Conservation (phyloP, 805 yeast genomes). For the Clavispora vitiphila region DNA sequence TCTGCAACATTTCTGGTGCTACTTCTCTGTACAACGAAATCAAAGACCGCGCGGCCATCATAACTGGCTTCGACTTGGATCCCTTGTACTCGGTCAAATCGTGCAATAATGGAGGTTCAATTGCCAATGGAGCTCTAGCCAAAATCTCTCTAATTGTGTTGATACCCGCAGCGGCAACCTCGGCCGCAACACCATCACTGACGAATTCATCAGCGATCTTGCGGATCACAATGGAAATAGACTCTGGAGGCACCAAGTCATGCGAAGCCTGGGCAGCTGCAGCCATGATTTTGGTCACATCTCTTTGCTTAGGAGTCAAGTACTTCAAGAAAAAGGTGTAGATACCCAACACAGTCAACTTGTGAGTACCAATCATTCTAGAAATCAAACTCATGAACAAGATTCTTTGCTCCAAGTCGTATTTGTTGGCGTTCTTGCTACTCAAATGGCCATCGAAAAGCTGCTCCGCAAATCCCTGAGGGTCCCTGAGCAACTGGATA, state of each 20-base stretch:
- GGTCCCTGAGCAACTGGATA: slow-evolving; percentile 88
- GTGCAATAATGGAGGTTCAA: slow-evolving; percentile 80
- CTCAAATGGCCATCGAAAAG: slow-evolving; percentile 69
- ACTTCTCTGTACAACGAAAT: slow-evolving; percentile 85
- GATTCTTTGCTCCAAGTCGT: slow-evolving; percentile 84
- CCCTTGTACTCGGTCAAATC: slow-evolving; percentile 89
- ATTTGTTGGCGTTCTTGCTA: slow-evolving; percentile 62
- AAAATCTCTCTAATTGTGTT: slow-evolving; percentile 92
- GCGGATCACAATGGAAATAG: slow-evolving; percentile 70
- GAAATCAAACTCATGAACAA: slow-evolving; percentile 83
- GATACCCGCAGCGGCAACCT: slow-evolving; percentile 97
- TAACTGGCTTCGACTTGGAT: slow-evolving; percentile 89
- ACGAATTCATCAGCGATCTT: slow-evolving; percentile 97
- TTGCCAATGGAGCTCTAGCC: slow-evolving; percentile 90
- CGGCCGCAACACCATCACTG: slow-evolving; percentile 96
- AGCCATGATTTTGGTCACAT: slow-evolving; percentile 95
- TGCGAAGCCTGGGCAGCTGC: slow-evolving; percentile 96
- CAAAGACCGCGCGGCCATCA: slow-evolving; percentile 89
- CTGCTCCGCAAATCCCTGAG: slow-evolving; percentile 94
- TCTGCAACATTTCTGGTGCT: slow-evolving; percentile 90
- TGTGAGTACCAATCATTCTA: slow-evolving; percentile 90
- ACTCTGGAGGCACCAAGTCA: slow-evolving; percentile 96
- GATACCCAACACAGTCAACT: slow-evolving; percentile 81
- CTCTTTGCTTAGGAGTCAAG: slow-evolving; percentile 87
- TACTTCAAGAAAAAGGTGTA: slow-evolving; percentile 86